Base-by-base conservation (phyloP, 2,329 filamentous ascomycete species). In the Trichophyton verrucosum region DNA sequence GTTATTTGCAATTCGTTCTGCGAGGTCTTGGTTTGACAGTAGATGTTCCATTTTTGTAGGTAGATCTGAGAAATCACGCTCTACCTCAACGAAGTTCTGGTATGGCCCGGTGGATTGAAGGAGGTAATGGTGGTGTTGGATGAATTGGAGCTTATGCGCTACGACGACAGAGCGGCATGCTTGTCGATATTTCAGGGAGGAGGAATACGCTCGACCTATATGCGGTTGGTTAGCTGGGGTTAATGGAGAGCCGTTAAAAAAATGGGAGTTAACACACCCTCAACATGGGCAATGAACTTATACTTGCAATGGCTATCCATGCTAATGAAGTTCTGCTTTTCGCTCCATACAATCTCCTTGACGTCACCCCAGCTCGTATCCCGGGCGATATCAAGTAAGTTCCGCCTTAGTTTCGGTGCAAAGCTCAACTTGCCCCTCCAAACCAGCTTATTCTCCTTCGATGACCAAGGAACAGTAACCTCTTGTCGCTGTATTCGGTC, bases 31-130 rank as follows among this genome's bases (percentile, higher is more conserved):
- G 61, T 79, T 65, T 6, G 63, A 62, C 24, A 76, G 65, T 3
- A 79, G 66, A 3, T 70, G 68, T 3, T 75, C 62, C 60, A 77
- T 72, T 44, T 71, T 74, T 6, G 69, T 65, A 2, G 68, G 64
- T 62, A 83, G 75, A 64, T 86, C 82, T 64, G 80, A 80, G 69
- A 84, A 86, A 68, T 81, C 76, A 13, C 74, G 70, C 59, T 76
- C 69, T 3, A 80, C 77, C 61, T 76, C 71, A 36, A 80, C 73
- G 51, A 73, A 78, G 65, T 80, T 80, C 65, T 80, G 77, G 8
- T 76, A 65, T 2, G 76, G 73, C 0, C 78, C 78, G 9, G 68
- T 68, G 13, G 74, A 64, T 6, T 73, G 67, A 22, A 80, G 67
- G 1, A 80, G 73, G 38, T 76, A 76, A 57, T 77, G 73, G 61